Evolutionary conservation across 371 early-diverging fungal species (phyloP).

Genomic region (Ordospora colligata): DNA sequence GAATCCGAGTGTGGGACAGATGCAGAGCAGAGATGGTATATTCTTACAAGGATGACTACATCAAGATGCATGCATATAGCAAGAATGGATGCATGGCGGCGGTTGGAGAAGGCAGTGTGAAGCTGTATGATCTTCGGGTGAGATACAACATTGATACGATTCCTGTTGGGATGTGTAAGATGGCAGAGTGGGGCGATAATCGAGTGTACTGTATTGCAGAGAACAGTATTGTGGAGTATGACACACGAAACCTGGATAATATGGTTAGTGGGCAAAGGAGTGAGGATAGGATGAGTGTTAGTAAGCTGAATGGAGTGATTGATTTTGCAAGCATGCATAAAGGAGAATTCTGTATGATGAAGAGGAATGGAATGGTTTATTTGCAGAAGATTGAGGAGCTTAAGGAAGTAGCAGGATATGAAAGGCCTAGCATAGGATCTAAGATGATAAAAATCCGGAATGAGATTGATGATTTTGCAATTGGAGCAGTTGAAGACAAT

Average conservation of each 20-base stretch:
- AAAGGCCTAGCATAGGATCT: neutral
- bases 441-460: neutral
- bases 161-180: slow-evolving; percentile 1
- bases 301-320: neutral
- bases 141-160: slow-evolving; percentile 20
- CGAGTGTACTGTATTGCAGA: slow-evolving; percentile 2
- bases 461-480: neutral
- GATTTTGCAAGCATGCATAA: neutral
- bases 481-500: neutral
- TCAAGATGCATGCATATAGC: slow-evolving; percentile 13
- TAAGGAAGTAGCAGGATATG: neutral
- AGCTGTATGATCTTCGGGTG: slow-evolving; percentile 25
- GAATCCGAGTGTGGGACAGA: slow-evolving; percentile 32
- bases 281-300: neutral
- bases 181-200: neutral
- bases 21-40: slow-evolving; percentile 3
- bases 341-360: neutral
- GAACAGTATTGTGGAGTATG: neutral
- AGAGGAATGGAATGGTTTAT: neutral
- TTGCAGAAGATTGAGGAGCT: neutral
- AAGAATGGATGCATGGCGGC: slow-evolving; percentile 4
- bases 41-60: slow-evolving; percentile 5
- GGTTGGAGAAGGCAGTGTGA: slow-evolving; percentile 16
- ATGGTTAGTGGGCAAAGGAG: neutral
- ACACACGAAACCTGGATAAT: neutral